Evolutionary conservation across 202 grass and related monocot species (phyloP).

Genomic region (Elaeis oleifera): DNA sequence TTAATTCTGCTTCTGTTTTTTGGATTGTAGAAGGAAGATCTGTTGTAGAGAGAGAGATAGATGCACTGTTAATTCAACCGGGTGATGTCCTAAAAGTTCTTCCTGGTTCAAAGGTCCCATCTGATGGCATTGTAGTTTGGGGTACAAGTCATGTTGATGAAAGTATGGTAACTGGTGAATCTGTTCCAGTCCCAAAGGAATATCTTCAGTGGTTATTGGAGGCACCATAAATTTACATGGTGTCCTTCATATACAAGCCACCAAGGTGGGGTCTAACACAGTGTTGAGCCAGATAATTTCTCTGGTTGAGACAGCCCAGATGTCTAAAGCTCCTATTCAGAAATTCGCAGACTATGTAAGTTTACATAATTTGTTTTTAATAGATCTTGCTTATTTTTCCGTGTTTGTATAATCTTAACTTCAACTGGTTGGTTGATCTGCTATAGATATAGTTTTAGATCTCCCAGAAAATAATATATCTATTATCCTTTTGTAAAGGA

Average conservation of each 20-base stretch:
- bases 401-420: too few relatives aligned
- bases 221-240: conserved; percentile 96
- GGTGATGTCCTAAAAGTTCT: conserved; percentile 88
- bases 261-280: conserved; percentile 88
- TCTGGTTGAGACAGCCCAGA: conserved; percentile 94
- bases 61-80: conserved; percentile 85
- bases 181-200: conserved; percentile 68
- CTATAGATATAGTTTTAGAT: too few relatives aligned
- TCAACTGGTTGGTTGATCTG: too few relatives aligned
- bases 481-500: too few relatives aligned
- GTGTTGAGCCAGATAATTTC: conserved; percentile 98
- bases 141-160: conserved; percentile 91
- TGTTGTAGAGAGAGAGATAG: conserved; percentile 77
- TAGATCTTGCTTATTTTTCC: background rate
- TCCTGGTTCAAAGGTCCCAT: conserved; percentile 89
- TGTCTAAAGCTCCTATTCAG: conserved; percentile 98
- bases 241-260: conserved; percentile 80
- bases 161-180: conserved; percentile 99
- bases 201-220: conserved; percentile 64
- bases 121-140: conserved; percentile 80
- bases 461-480: too few relatives aligned
- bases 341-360: conserved; percentile 99
- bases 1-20: conserved; percentile 8
- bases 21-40: conserved; percentile 56
- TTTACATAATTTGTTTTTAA: conserved; percentile 14